Conservation (phyloP, 352 stramenopile species). For the Ochromonadaceae sp. region DNA sequence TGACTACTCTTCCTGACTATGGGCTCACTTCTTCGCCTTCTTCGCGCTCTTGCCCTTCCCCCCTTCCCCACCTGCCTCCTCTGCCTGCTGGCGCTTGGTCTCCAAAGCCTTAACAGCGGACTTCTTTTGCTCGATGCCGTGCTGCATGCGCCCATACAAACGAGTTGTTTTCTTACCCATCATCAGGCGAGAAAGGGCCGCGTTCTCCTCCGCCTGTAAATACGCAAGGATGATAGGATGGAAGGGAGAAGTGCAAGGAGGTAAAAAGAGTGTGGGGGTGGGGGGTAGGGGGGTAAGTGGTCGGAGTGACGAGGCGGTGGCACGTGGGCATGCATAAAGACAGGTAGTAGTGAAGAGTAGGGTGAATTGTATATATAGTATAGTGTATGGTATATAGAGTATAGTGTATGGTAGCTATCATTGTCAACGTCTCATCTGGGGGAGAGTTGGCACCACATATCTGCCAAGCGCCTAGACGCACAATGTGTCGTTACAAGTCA, state of each 20-base stretch:
- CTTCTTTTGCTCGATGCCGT: slow-evolving; percentile 58
- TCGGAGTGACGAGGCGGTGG: neutral
- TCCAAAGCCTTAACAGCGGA: slow-evolving; percentile 57
- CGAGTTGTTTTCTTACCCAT: slow-evolving; percentile 65
- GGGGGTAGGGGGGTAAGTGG: neutral
- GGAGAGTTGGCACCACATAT: slow-evolving; percentile 4
- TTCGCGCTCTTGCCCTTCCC: too few species aligned
- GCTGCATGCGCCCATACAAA: slow-evolving; percentile 60
- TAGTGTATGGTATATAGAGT: neutral
- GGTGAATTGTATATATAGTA: neutral
- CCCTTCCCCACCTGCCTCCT: neutral
- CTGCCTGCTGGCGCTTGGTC: slow-evolving; percentile 25
- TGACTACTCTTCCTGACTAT: too few species aligned
- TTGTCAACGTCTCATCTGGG: neutral
- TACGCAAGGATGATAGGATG: too few species aligned
- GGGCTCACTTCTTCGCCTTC: too few species aligned
- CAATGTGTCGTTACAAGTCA: slow-evolving; percentile 19
- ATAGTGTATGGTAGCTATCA: neutral
- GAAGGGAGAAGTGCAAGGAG: neutral
- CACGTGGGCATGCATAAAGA: neutral
- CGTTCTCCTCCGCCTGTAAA: slow-evolving; percentile 44
- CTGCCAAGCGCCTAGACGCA: neutral
- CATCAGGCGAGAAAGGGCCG: slow-evolving; percentile 71
- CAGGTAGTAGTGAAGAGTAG: neutral
- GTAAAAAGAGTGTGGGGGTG: neutral